Base-by-base conservation (phyloP, 176 grass and related monocot species). In the Pontederia crassipes region DNA sequence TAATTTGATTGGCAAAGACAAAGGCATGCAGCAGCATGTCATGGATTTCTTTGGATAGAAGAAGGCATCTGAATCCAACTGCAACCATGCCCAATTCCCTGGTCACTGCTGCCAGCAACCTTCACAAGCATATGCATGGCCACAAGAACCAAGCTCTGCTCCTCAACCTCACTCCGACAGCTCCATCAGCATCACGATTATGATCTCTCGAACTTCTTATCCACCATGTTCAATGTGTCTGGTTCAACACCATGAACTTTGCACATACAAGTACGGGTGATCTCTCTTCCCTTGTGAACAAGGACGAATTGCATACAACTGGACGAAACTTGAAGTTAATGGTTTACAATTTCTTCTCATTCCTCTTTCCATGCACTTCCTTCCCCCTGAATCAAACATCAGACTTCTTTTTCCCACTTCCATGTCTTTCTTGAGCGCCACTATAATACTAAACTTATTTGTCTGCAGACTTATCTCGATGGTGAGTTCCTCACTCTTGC, bases 61-160 rank as follows among this genome's bases (percentile, higher is more conserved):
- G 55, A 89, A 84, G 64, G 71, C 66, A 80, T 70, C 67, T 75
- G 57, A 46, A 89, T 24, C 74, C 73, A 75, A 48, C 85, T 84
- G 80, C 83, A 47, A 78, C 66, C 77, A 89, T 83, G 51, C 66
- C 80, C 24, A 83, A 64, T 64, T 89, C 70, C 48, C 58, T 84
- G 80, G 80, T 89, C 85, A 61, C 74, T 60, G 57, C 65, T 59
- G 80, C 83, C 62, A 59, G 80, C 85, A 29, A 89, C 70, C 51
- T 83, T 45, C 0, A 78, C 66, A 59, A 83, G 74, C 61, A 55
- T 75, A 59, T 83, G 77, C 20, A 60, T 65, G 20, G 4, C 69
- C 73, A 2, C 80, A 83, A 62, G 85, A 65, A 54, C 72, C 68
- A 13, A 88, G 73, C 57, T 80, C 47, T 45, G 80, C 85, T 54